Base-by-base conservation (phyloP, 2,329 filamentous ascomycete genomes). In the Penicillium sp. region DNA sequence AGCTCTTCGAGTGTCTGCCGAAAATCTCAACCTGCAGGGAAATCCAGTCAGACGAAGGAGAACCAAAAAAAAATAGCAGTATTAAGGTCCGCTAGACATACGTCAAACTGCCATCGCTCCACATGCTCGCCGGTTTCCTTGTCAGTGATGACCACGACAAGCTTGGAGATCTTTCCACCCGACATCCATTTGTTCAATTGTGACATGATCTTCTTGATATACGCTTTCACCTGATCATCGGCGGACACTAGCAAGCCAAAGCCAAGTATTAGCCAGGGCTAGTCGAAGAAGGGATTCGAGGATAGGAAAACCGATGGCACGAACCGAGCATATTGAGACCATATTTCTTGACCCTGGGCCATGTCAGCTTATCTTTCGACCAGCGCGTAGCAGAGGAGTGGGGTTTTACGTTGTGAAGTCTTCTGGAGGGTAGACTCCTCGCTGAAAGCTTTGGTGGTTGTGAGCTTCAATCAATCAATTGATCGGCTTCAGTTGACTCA, bases 121-220 rank as follows among this genome's bases (percentile, higher is more conserved):
- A 99, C 87, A 74, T 96, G 89, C 71, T 97, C 92, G 60, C 93
- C 94, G 0, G 92, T 96, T 75, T 99, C 94, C 76, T 97, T 97
- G 79, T 90, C 90, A 28, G 93, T 97, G 64, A 99, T 92, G 44
- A 99, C 94, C 49, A 99, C 89, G 55, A 99, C 92, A 11, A 99
- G 86, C 76, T 96, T 97, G 48, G 91, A 95, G 71, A 99, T 97
- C 77, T 99, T 97, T 72, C 92, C 91, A 66, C 89, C 90, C 49
- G 92, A 83, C 92, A 97, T 97, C 94, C 94, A 99, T 72, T 91
- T 91, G 79, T 95, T 93, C 54, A 99, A 85, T 76, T 99, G 94
- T 24, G 87, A 88, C 92, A 97, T 99, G 79, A 99, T 97, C 78
- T 95, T 96, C 77, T 96, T 97, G 81, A 99, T 96, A 78, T 99